Evolutionary conservation across 2,329 filamentous ascomycete genomes (phyloP), one percentile per base, ranked within the genome.

Genomic region (Diaporthe vexans): DNA sequence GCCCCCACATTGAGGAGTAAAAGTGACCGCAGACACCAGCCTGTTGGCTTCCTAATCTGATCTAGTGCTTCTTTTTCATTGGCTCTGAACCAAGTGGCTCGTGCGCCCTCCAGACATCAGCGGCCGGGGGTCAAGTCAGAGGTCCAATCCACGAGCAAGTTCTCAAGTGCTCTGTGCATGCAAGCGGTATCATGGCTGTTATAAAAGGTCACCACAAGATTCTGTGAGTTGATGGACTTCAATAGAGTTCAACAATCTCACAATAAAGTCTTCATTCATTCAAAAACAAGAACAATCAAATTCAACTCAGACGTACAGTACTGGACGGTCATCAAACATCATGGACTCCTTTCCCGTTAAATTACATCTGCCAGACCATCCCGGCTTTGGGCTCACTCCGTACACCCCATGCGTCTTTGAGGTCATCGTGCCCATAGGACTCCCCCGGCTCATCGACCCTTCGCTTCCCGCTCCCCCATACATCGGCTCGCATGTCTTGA

Each of bases 281-380:
- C 17, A 21, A 48, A 48, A 21, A 48, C 26, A 56, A 11, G 13
- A 56, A 21, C 26, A 24, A 19, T 7, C 6, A 33, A 21, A 2
- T 56, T 56, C 26, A 29, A 33, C 4, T 56, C 15, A 33, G 52
- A 17, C 26, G 26, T 10, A 19, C 0, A 56, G 21, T 33, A 48
- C 43, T 19, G 13, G 15, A 17, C 1, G 43, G 15, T 46, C 17
- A 33, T 9, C 17, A 19, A 56, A 29, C 13, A 21, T 10, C 15
- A 56, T 56, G 52, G 52, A 56, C 52, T 56, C 52, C 13, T 56
- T 33, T 56, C 52, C 52, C 52, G 52, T 56, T 17, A 56, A 33
- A n/a, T 56, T 56, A 17, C 2, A 21, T 7, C 52, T 56, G 13
- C 52, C 52, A 56, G 52, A 56, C 26, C 26, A n/a, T 3, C 52